Conservation (phyloP, 2,329 filamentous ascomycete species). For the Rhinocladiella similis region DNA sequence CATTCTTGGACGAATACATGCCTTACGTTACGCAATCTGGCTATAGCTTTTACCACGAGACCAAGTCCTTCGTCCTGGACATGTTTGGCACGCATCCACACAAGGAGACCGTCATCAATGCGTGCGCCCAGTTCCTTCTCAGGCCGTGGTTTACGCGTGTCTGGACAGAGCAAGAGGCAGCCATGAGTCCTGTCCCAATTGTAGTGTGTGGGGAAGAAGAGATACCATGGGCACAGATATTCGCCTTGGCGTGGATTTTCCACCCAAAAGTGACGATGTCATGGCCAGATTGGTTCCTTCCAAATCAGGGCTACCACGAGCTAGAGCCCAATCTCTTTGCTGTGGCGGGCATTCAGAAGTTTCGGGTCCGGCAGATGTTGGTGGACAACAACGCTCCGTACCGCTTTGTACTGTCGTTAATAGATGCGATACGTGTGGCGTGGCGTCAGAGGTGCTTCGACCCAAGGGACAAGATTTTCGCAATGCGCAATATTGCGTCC, state of each 20-base stretch:
- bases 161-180: conserved; percentile 16
- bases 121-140: conserved; percentile 10
- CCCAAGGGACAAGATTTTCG: conserved; percentile 18
- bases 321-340: conserved; percentile 11
- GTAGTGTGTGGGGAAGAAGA: conserved; percentile 9
- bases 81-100: conserved; percentile 8
- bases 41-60: background rate
- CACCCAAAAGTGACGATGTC: conserved; percentile 8
- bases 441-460: conserved; percentile 14
- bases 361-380: conserved; percentile 5
- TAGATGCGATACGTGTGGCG: conserved; percentile 3
- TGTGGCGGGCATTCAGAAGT: conserved; percentile 8
- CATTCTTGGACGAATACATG: conserved; percentile 6
- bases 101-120: conserved; percentile 11
- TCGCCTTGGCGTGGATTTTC: conserved; percentile 14
- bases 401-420: background rate
- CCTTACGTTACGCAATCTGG: background rate
- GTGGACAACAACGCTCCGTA: background rate
- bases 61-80: conserved; percentile 18
- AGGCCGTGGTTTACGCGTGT: conserved; percentile 15
- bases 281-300: conserved; percentile 18
- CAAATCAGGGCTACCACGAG: conserved; percentile 4
- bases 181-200: conserved; percentile 7
- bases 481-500: conserved; percentile 15
- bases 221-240: conserved; percentile 15